Evolutionary conservation across 805 yeast genomes (phyloP).

Genomic region (Metschnikowia shivogae): DNA sequence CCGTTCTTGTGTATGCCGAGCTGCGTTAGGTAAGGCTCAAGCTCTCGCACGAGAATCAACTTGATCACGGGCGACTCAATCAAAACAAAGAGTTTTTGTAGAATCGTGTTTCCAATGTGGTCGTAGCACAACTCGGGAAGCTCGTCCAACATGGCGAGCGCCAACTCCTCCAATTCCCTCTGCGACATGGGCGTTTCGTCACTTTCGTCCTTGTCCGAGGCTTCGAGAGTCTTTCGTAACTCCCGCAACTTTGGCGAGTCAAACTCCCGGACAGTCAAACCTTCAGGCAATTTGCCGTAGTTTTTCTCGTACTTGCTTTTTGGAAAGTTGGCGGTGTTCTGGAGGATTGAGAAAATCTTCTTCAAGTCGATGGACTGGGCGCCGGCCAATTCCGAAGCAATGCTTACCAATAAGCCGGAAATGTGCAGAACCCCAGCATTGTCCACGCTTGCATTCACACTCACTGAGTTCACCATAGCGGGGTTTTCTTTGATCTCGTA

Average conservation of each 20-base stretch:
- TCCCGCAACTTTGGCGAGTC: slow-evolving; percentile 89
- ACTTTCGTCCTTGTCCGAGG: slow-evolving; percentile 22
- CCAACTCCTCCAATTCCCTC: slow-evolving; percentile 73
- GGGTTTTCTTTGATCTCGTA: background rate
- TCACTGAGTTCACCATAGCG: background rate
- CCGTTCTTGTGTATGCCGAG: slow-evolving; percentile 97
- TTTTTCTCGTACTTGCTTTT: slow-evolving; percentile 49
- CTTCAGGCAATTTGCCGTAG: slow-evolving; percentile 76
- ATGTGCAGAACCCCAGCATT: background rate
- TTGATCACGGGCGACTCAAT: slow-evolving; percentile 64
- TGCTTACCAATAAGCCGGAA: background rate
- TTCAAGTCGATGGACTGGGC: slow-evolving; percentile 23
- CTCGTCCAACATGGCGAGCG: slow-evolving; percentile 80
- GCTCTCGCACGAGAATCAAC: slow-evolving; percentile 72
- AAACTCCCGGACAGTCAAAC: slow-evolving; percentile 62
- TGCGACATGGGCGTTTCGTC: slow-evolving; percentile 41
- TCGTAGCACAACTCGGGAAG: slow-evolving; percentile 89
- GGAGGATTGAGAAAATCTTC: slow-evolving; percentile 45
- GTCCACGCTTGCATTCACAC: background rate
- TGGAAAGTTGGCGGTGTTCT: slow-evolving; percentile 28
- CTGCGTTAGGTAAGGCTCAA: slow-evolving; percentile 78
- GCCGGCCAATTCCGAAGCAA: slow-evolving; percentile 3
- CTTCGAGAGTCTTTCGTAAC: slow-evolving; percentile 57
- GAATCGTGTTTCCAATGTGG: slow-evolving; percentile 92
- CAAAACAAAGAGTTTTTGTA: slow-evolving; percentile 79